Evolutionary conservation across 192 early-diverging fungal genomes (phyloP).

Genomic region (Linnemannia schmuckeri): DNA sequence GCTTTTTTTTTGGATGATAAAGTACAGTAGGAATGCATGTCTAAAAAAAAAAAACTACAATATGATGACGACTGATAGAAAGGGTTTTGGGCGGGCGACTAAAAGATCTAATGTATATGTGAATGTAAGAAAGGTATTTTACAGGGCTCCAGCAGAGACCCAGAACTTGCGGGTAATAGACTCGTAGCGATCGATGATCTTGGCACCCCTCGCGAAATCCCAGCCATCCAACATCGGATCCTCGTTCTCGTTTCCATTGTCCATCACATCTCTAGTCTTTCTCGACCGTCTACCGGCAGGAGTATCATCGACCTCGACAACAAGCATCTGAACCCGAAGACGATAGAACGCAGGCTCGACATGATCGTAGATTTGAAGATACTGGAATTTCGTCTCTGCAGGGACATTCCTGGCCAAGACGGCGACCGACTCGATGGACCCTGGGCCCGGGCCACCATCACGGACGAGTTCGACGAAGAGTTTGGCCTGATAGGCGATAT

Average conservation of each 20-base stretch:
- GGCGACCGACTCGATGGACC: conserved; percentile 13
- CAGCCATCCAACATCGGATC: conserved; percentile 19
- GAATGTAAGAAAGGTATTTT: not conserved
- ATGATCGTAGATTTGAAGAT: conserved; percentile 34
- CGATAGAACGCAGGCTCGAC: conserved; percentile 39
- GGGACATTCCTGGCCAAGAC: conserved; percentile 34
- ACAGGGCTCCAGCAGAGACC: conserved; percentile 38
- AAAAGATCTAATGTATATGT: not conserved
- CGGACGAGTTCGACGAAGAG: conserved; percentile 32
- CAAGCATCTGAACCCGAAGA: conserved; percentile 41
- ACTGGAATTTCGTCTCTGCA: conserved; percentile 40
- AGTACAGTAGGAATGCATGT: too few species aligned
- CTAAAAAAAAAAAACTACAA: too few species aligned
- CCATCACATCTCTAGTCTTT: not conserved
- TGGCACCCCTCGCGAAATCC: conserved; percentile 31
- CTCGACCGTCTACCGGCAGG: not conserved
- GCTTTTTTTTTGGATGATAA: too few species aligned
- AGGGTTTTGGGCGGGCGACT: too few species aligned
- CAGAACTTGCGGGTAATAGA: conserved; percentile 42
- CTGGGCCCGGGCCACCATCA: not conserved
- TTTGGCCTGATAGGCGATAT: conserved; percentile 19
- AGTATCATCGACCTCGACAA: conserved; percentile 26
- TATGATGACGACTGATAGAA: too few species aligned
- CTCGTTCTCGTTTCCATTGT: too few species aligned
- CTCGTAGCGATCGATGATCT: conserved; percentile 49